Evolutionary conservation across 352 stramenopile genomes (phyloP).

Genomic region (Thraustochytrium striatum): DNA sequence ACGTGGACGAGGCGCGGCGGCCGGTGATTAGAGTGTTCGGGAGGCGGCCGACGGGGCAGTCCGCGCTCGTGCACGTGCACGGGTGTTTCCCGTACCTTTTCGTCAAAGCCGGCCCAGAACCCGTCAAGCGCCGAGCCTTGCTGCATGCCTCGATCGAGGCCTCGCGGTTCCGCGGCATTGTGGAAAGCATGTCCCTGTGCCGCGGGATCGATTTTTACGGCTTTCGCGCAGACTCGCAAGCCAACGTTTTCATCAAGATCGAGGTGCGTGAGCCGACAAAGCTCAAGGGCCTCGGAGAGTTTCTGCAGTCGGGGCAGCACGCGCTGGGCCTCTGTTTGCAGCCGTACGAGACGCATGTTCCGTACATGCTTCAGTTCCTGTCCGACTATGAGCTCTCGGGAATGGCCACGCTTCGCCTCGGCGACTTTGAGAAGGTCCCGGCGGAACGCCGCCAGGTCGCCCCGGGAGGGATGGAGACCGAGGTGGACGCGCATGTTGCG

Average conservation of each 20-base stretch:
- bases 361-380: constrained; percentile 49
- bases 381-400: constrained; percentile 49
- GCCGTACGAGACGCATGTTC: constrained; percentile 50
- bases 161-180: constrained; percentile 26
- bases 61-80: constrained; percentile 32
- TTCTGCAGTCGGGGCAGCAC: constrained; percentile 44
- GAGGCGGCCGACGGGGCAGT: neutral
- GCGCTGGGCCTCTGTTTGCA: constrained; percentile 9
- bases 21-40: constrained; percentile 40
- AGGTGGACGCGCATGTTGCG: neutral
- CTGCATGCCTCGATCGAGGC: constrained; percentile 4
- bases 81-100: constrained; percentile 47
- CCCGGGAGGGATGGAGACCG: neutral
- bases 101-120: neutral
- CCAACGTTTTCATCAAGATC: constrained; percentile 36
- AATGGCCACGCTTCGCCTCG: constrained; percentile 41
- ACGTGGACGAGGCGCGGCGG: neutral
- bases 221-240: constrained; percentile 18
- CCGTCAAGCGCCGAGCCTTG: neutral
- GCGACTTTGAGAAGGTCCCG: constrained; percentile 21
- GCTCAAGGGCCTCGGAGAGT: constrained; percentile 31
- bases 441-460: neutral
- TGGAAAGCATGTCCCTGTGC: constrained; percentile 4
- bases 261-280: constrained; percentile 4
- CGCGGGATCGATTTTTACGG: constrained; percentile 43